Evolutionary conservation across 306 rosid species (phyloP), one percentile per base, ranked within the genome.

Genomic region (Quercus suber): DNA sequence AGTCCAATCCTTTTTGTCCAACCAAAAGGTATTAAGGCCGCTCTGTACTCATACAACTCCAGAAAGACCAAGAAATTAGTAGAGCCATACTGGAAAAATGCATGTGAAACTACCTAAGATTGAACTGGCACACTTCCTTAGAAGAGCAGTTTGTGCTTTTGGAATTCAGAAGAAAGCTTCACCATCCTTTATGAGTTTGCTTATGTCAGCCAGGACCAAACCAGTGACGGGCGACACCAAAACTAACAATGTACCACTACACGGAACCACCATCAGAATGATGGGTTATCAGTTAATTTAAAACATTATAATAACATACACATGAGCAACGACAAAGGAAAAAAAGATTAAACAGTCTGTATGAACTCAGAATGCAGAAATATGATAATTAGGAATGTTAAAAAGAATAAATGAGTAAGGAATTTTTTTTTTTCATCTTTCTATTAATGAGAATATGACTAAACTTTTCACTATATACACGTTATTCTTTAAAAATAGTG

Each of bases 401-500:
- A 8, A 23, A 23, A 67, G 71, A 67, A 67, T 19, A 67, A 19
- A 35, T 19, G 27, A 31, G 35, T 67, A 67, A 18, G 19, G 12
- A 45, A 65, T 3, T 27, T 4, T 49, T 49, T 49, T 45, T 49
- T 4, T 10, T 12, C 53, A 49, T 3, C 17, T 13, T 41, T 25
- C 69, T 13, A 17, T 33, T 27, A 13, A 9, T 23, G n/a, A 61
- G 69, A 63, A 28, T 19, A 35, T 67, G 33, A 80, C 78, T 60
- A 56, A 71, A 41, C 4, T 77, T 80, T 41, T 68, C 71, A 75
- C 75, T 80, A 77, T 89, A 79, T 81, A 79, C 76, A 55, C 74
- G 81, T 67, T 74, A 76, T 81, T 73, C 82, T 75, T 83, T 79
- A 79, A 76, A 53, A 63, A 68, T 76, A 76, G 69, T 71, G 71